Evolutionary conservation across 108 stramenopile species (phyloP).

Genomic region (Fragilaria crotonensis): DNA sequence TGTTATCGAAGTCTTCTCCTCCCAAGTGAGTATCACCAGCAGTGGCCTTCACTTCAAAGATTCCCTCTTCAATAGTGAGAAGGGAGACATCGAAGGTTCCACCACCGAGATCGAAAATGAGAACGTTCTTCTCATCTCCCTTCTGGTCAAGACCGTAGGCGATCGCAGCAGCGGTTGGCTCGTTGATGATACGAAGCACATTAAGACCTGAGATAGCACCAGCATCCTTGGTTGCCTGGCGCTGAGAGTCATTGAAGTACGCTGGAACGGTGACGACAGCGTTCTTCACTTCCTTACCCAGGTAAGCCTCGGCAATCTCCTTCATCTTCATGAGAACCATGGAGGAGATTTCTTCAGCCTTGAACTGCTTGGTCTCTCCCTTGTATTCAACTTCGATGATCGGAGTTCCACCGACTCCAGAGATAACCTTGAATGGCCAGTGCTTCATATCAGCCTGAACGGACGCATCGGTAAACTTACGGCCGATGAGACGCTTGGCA

Average conservation of each 20-base stretch:
- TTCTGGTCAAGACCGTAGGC: conserved; percentile 85
- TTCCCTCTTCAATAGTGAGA: conserved; percentile 98
- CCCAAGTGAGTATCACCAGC: conserved; percentile 99
- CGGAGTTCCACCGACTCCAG: conserved; percentile 83
- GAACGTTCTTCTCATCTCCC: conserved; percentile 90
- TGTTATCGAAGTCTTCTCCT: conserved; percentile 99
- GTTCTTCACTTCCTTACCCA: conserved; percentile 98
- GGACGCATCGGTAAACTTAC: conserved; percentile 80
- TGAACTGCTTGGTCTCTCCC: conserved; percentile 89
- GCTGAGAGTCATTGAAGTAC: conserved; percentile 99
- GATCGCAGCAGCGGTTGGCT: conserved; percentile 99
- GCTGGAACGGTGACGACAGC: conserved; percentile 99
- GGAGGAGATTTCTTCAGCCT: conserved; percentile 95
- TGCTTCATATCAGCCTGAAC: conserved; percentile 94
- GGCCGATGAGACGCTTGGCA: conserved; percentile 94
- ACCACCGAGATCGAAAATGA: conserved; percentile 98
- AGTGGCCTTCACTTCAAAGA: conserved; percentile 99
- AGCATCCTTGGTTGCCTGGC: conserved; percentile 99
- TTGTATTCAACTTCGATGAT: conserved; percentile 89
- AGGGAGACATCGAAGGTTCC: conserved; percentile 97
- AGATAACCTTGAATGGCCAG: conserved; percentile 90
- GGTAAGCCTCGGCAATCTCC: conserved; percentile 98
- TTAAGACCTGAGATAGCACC: conserved; percentile 97
- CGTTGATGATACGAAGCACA: conserved; percentile 99
- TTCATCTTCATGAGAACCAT: conserved; percentile 99